These are phyloP conservation scores for Cadophora luteo-olivacea DNA, from an alignment of 2,329 filamentous ascomycete genomes.

Conservation along the genomic window DNA sequence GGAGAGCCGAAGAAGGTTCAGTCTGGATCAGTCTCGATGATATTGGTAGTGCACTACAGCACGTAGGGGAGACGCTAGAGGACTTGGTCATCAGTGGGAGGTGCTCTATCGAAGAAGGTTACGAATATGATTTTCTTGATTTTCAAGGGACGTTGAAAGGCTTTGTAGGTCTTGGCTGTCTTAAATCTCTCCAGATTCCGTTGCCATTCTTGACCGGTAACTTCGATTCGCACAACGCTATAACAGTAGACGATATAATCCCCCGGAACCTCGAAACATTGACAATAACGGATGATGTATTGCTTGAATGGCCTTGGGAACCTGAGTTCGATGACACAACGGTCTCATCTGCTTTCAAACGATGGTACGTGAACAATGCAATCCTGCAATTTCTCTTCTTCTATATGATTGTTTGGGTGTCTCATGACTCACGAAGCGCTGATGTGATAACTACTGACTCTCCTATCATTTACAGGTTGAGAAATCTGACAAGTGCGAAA, in stretches of 20 bases:
- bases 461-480: not conserved
- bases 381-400: not conserved
- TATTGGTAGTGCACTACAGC: not conserved
- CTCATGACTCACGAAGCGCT: not conserved
- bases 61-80: not conserved
- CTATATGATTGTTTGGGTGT: not conserved
- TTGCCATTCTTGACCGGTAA: constrained; percentile 9
- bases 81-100: not conserved
- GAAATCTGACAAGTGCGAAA: not conserved
- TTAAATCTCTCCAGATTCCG: constrained; percentile 7
- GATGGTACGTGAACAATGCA: constrained; percentile 6
- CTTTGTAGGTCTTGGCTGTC: not conserved
- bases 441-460: not conserved
- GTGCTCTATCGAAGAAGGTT: not conserved
- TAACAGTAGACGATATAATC: not conserved
- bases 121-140: not conserved
- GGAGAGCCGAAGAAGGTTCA: constrained; percentile 4
- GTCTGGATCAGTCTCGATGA: constrained; percentile 1
- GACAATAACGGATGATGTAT: constrained; percentile 10
- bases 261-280: constrained; percentile 2
- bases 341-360: constrained; percentile 3
- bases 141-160: not conserved
- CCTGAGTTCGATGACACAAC: not conserved
- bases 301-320: constrained; percentile 10
- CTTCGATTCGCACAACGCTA: not conserved